These are phyloP conservation scores for Phoma sp. DNA, from an alignment of 2,329 filamentous ascomycete species.

Conservation along the genomic window DNA sequence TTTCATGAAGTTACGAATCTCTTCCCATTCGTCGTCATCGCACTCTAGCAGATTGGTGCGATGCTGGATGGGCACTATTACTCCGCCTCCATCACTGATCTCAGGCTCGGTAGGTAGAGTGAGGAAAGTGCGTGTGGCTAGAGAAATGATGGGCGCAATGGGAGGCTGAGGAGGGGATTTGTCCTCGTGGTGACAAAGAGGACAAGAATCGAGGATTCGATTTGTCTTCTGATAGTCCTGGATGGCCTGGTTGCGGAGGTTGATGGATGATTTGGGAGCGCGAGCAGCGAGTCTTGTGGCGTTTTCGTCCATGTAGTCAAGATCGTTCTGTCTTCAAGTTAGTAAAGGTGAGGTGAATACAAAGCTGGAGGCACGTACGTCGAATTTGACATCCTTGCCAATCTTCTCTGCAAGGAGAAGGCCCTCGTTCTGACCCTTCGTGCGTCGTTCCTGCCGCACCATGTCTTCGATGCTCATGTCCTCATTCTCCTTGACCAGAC, in stretches of 20 bases:
- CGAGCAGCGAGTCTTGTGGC: constrained; percentile 86
- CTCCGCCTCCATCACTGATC: constrained; percentile 79
- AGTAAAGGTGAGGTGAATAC: constrained; percentile 17
- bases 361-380: constrained; percentile 54
- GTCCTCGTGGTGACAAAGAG: constrained; percentile 92
- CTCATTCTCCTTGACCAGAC: constrained; percentile 86
- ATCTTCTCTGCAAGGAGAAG: constrained; percentile 88
- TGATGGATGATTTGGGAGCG: constrained; percentile 86
- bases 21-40: constrained; percentile 99
- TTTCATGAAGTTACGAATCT: constrained; percentile 99
- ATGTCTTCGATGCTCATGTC: constrained; percentile 98
- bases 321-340: constrained; percentile 65
- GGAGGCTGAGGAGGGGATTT: constrained; percentile 70
- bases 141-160: constrained; percentile 81
- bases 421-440: constrained; percentile 79
- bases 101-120: constrained; percentile 92
- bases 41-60: constrained; percentile 92
- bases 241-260: constrained; percentile 87
- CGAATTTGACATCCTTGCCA: constrained; percentile 89
- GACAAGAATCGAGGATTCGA: constrained; percentile 83
- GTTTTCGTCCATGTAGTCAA: constrained; percentile 98
- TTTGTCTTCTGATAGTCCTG: constrained; percentile 90
- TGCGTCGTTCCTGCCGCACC: constrained; percentile 92
- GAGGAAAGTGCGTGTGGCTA: constrained; percentile 85
- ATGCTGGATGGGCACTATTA: constrained; percentile 89